phyloP scores from a whole-genome alignment of 2,329 filamentous ascomycete species.

The Raffaelea deltoideospora region DNA sequence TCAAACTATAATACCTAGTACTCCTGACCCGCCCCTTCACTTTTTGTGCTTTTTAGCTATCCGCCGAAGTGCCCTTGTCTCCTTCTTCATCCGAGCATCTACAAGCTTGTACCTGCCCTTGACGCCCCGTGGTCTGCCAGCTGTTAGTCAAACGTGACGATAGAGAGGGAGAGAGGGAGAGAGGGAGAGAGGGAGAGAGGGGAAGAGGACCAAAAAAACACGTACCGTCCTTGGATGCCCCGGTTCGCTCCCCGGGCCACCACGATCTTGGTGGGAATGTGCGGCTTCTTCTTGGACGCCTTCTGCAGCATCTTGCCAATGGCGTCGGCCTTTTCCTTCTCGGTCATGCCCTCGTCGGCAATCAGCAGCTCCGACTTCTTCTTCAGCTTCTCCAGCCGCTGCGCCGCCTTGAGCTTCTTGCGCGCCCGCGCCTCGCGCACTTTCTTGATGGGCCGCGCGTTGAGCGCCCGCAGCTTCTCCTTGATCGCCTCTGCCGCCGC shows the following conservation, averaged over 20 bases:
- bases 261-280: conserved; percentile 70
- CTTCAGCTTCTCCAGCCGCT: conserved; percentile 82
- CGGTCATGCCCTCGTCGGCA: conserved; percentile 81
- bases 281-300: conserved; percentile 75
- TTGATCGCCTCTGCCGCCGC: conserved; percentile 84
- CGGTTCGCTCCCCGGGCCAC: conserved; percentile 75
- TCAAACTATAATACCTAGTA: too few relatives aligned
- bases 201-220: neutral
- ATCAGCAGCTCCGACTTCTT: conserved; percentile 90
- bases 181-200: neutral
- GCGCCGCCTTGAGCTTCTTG: conserved; percentile 92
- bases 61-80: conserved; percentile 76
- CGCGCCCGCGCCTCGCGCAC: conserved; percentile 89
- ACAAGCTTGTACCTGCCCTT: conserved; percentile 98
- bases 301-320: conserved; percentile 72
- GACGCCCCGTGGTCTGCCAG: conserved; percentile 63
- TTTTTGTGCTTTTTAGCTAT: conserved; percentile 47
- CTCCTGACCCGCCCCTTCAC: neutral
- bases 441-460: conserved; percentile 97
- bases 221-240: conserved; percentile 52
- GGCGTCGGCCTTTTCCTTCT: conserved; percentile 84
- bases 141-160: neutral
- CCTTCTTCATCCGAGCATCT: conserved; percentile 91
- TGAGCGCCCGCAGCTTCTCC: conserved; percentile 82
- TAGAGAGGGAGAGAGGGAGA: neutral